Conservation (phyloP, 2,329 filamentous ascomycete species). For the Zalaria obscura region DNA sequence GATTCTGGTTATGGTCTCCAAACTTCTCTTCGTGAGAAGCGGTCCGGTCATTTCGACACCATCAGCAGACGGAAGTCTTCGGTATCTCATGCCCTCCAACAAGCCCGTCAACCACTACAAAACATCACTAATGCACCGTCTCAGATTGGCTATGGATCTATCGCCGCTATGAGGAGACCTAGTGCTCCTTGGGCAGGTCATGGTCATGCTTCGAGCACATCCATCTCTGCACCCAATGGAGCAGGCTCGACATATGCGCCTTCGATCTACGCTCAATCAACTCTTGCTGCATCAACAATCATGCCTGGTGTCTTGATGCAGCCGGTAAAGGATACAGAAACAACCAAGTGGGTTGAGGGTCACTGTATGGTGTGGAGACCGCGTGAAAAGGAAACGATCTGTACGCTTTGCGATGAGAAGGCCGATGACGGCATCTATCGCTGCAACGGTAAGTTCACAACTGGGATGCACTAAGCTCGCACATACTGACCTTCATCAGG, state of each 20-base stretch:
- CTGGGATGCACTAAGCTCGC: not conserved
- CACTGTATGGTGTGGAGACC: slow-evolving; percentile 60
- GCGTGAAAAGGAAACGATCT: slow-evolving; percentile 46
- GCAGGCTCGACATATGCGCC: slow-evolving; percentile 51
- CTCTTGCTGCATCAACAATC: slow-evolving; percentile 68
- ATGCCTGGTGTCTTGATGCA: slow-evolving; percentile 77
- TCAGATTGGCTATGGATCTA: slow-evolving; percentile 61
- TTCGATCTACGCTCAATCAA: slow-evolving; percentile 76
- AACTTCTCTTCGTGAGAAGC: slow-evolving; percentile 78
- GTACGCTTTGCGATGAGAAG: slow-evolving; percentile 64
- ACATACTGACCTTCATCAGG: slow-evolving; percentile 19
- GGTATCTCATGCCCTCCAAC: slow-evolving; percentile 20
- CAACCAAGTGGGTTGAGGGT: slow-evolving; percentile 70
- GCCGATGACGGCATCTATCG: slow-evolving; percentile 61
- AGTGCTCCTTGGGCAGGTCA: slow-evolving; percentile 27
- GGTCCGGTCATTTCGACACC: slow-evolving; percentile 82
- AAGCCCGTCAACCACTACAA: slow-evolving; percentile 12
- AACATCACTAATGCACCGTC: slow-evolving; percentile 17
- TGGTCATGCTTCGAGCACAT: slow-evolving; percentile 46
- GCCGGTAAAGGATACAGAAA: slow-evolving; percentile 64
- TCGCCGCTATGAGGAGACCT: slow-evolving; percentile 48
- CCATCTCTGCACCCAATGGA: slow-evolving; percentile 48
- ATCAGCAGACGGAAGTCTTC: slow-evolving; percentile 81
- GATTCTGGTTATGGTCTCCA: slow-evolving; percentile 85
- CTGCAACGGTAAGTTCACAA: slow-evolving; percentile 39